These are phyloP conservation scores for Coniochaeta prunicola DNA, from an alignment of 2,329 filamentous ascomycete genomes.

Conservation along the genomic window DNA sequence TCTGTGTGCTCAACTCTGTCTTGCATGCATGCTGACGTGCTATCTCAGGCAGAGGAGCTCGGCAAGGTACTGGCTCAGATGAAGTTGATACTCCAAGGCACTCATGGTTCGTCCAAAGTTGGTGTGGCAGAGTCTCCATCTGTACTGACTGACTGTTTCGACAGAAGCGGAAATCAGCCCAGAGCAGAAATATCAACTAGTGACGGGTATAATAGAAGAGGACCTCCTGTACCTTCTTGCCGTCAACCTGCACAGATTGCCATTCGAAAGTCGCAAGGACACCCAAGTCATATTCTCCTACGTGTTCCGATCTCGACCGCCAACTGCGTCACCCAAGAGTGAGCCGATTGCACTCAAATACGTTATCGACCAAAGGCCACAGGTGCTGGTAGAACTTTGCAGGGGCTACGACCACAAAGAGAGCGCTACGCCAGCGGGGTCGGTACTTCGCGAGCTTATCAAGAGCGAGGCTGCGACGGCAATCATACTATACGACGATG, in stretches of 20 bases:
- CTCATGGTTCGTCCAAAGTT: conserved; percentile 57
- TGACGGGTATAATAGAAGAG: conserved; percentile 79
- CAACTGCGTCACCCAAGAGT: conserved; percentile 55
- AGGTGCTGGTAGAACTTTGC: conserved; percentile 82
- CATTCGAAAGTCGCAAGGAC: conserved; percentile 95
- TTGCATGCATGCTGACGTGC: not conserved
- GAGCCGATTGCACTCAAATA: conserved; percentile 84
- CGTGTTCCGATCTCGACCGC: conserved; percentile 81
- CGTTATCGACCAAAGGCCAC: conserved; percentile 77
- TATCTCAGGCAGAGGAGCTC: conserved; percentile 69
- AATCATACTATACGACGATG: conserved; percentile 89
- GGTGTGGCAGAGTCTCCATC: not conserved
- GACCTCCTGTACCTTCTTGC: conserved; percentile 83
- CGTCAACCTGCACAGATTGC: conserved; percentile 72
- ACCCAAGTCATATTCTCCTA: conserved; percentile 94
- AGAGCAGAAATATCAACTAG: conserved; percentile 80
- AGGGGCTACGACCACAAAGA: conserved; percentile 85
- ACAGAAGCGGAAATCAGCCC: conserved; percentile 79
- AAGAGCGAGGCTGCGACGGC: conserved; percentile 89
- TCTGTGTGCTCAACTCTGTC: conserved; percentile 4
- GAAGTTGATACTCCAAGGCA: conserved; percentile 90
- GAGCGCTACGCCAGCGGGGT: conserved; percentile 85
- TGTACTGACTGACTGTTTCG: conserved; percentile 1
- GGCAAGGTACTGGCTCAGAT: conserved; percentile 81
- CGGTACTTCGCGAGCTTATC: conserved; percentile 76